phyloP scores from a whole-genome alignment of 305 asterid genomes.

The Fraxinus albicans region DNA sequence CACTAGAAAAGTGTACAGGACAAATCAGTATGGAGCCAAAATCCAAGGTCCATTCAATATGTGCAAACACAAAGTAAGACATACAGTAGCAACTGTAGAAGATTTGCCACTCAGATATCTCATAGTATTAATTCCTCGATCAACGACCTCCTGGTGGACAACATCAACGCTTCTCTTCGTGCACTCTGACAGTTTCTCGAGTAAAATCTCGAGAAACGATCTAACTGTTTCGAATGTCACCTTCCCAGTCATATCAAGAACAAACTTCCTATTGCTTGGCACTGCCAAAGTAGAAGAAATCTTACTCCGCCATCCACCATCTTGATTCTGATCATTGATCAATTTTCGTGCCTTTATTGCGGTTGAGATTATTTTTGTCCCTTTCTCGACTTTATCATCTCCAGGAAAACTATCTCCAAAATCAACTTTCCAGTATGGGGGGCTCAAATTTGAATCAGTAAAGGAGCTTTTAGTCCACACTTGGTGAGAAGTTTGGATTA shows the following conservation, averaged over 20 bases:
- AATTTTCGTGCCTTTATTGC: conserved; percentile 24
- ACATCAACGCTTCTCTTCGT: conserved; percentile 45
- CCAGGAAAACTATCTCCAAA: conserved; percentile 10
- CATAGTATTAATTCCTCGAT: conserved; percentile 49
- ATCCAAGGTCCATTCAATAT: conserved; percentile 76
- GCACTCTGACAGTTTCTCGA: conserved; percentile 39
- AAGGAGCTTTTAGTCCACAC: conserved; percentile 27
- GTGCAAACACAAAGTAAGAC: conserved; percentile 64
- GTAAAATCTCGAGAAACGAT: conserved; percentile 54
- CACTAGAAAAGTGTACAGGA: background rate
- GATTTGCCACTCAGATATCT: conserved; percentile 43
- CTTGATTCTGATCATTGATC: conserved; percentile 25
- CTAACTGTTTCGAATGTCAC: conserved; percentile 63
- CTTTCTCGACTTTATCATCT: conserved; percentile 20
- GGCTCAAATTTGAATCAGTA: conserved; percentile 6
- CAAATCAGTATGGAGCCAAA: conserved; percentile 41
- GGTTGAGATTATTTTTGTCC: conserved; percentile 16
- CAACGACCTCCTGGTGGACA: conserved; percentile 52
- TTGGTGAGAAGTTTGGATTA: conserved; percentile 54
- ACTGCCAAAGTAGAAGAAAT: conserved; percentile 45
- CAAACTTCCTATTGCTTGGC: conserved; percentile 48
- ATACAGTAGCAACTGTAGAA: conserved; percentile 48
- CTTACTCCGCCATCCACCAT: conserved; percentile 42
- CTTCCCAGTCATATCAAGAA: conserved; percentile 62
- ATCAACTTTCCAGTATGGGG: conserved; percentile 25